phyloP scores from a whole-genome alignment of 129 eudicot genomes.

The Escallonia rubra region DNA sequence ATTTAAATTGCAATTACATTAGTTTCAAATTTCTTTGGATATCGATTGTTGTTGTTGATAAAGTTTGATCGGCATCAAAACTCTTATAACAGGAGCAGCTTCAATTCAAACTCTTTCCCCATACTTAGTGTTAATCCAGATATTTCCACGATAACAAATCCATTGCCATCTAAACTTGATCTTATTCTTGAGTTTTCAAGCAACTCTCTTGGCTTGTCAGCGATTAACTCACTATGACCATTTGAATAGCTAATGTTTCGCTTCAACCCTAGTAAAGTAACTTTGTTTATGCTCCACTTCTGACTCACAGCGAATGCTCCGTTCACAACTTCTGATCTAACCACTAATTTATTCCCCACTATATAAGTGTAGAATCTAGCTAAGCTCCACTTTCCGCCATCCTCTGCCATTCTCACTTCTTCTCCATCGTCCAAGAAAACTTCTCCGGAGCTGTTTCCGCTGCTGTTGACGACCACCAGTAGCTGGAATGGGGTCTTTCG shows the following conservation, averaged over 20 bases:
- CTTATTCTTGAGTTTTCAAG: neutral
- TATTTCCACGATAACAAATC: conserved; percentile 31
- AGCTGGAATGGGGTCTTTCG: conserved; percentile 46
- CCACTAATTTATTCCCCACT: conserved; percentile 10
- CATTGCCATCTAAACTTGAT: conserved; percentile 18
- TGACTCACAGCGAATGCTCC: conserved; percentile 41
- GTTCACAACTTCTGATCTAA: conserved; percentile 53
- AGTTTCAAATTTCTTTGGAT: no score
- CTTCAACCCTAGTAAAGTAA: conserved; percentile 57
- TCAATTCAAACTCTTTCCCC: conserved; percentile 46
- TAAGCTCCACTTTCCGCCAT: conserved; percentile 42
- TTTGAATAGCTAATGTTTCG: conserved; percentile 10
- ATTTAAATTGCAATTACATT: no score
- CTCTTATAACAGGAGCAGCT: conserved; percentile 3
- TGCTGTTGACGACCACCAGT: conserved; percentile 36
- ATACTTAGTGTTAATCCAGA: conserved; percentile 31
- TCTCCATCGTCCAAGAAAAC: conserved; percentile 72
- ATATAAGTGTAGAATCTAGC: conserved; percentile 30
- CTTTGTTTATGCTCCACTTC: conserved; percentile 50
- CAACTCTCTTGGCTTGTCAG: neutral
- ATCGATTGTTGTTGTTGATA: no score
- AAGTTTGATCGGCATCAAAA: no score
- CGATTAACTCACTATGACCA: neutral
- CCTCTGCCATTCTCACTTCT: conserved; percentile 33
- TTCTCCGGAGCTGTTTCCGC: conserved; percentile 51